These are phyloP conservation scores for Polytrichum formosum DNA, from an alignment of 225 moss, liverwort and hornwort genomes.

Conservation along the genomic window DNA sequence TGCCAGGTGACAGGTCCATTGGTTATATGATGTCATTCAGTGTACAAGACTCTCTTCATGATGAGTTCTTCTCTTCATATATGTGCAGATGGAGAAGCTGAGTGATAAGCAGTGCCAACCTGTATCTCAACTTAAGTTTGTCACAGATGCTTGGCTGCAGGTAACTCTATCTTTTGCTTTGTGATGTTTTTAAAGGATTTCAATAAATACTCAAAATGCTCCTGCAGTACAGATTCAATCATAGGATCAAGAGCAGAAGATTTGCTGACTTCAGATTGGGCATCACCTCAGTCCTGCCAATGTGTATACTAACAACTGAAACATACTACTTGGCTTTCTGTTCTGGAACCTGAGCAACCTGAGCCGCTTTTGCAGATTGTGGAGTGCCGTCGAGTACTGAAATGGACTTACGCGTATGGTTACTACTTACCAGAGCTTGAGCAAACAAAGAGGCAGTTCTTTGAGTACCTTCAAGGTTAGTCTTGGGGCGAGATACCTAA, in stretches of 20 bases:
- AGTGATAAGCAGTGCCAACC: slow-evolving; percentile 99
- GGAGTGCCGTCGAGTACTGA: slow-evolving; percentile 92
- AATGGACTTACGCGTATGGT: slow-evolving; percentile 98
- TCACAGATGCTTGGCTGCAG: slow-evolving; percentile 96
- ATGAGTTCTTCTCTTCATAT: not conserved
- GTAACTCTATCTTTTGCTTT: slow-evolving; percentile 11
- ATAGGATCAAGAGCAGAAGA: no score
- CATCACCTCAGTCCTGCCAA: no score
- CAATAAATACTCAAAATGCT: no score
- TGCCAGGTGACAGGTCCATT: no score
- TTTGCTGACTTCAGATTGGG: no score
- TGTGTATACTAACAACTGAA: no score
- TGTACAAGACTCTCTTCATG: no score
- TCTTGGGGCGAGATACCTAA: not conserved
- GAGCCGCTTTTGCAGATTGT: slow-evolving; percentile 65
- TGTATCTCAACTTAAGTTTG: slow-evolving; percentile 96
- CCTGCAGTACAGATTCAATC: no score
- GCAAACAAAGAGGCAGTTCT: slow-evolving; percentile 85
- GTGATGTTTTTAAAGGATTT: no score
- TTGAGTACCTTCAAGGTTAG: slow-evolving; percentile 92
- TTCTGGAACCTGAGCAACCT: no score
- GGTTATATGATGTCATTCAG: no score
- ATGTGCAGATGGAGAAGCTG: slow-evolving; percentile 80
- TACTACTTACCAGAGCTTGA: slow-evolving; percentile 91
- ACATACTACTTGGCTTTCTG: no score